Conservation (phyloP, 441 rosid genomes). For the Viola pubescens region DNA sequence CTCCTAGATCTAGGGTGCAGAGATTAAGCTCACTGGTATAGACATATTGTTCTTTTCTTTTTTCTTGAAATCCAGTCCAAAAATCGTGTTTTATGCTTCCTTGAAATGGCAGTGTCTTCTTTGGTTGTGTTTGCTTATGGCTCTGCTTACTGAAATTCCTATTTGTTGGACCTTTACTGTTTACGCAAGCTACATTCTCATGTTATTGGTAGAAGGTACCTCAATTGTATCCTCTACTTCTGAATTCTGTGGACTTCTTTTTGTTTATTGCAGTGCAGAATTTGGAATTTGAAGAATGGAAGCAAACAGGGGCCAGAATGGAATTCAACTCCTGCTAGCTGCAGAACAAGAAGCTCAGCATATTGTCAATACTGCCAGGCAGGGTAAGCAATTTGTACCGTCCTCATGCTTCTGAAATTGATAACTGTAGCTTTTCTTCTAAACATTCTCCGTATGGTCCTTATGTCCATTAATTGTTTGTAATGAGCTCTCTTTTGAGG, state of each 20-base stretch:
- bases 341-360: conserved; percentile 94
- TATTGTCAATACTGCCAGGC: conserved; percentile 73
- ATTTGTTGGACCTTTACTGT: not conserved
- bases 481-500: no score
- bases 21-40: no score
- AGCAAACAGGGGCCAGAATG: conserved; percentile 58
- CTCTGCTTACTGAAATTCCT: no score
- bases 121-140: not conserved
- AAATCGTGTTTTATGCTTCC: not conserved
- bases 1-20: no score
- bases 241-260: conserved; percentile 1
- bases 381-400: conserved; percentile 25
- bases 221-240: not conserved
- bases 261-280: conserved; percentile 12
- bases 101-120: not conserved
- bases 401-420: not conserved
- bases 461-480: no score
- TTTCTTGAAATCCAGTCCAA: not conserved
- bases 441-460: no score
- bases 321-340: conserved; percentile 81
- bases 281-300: conserved; percentile 40
- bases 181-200: not conserved
- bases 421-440: no score
- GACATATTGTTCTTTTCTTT: not conserved
- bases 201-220: not conserved